Base-by-base conservation (phyloP, 441 rosid genomes). In the Mallotus japonicus region DNA sequence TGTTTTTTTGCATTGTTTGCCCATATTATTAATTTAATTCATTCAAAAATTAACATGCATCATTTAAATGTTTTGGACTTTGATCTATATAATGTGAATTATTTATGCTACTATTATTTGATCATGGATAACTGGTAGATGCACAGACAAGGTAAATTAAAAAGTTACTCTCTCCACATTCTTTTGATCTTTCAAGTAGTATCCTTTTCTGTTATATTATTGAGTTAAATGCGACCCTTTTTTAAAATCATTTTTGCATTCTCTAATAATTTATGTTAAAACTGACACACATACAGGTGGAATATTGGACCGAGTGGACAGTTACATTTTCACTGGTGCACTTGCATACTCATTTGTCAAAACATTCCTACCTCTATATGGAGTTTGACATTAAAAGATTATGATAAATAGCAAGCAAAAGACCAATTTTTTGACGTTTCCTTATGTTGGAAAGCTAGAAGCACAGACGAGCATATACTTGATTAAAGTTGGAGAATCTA, bases 251-350 rank as follows among this genome's bases (percentile, higher is more conserved):
- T 7, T 32, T 61, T 14, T 20, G 1, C 15, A 5, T 13, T 49
- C 56, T 24, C 51, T 17, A 47, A 44, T 40, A 19, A 56, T 60
- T 44, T 54, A 13, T 28, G 11, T 65, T 12, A 24, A 65, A 51
- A 32, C 72, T 42, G 76, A 58, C 47, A 3, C 57, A 65, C 32
- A 37, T 74, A 72, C 84, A 92, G 99, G 98, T 66, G 98, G 99
- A 58, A 87, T 95, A 74, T 80, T 95, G 69, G 98, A 95, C 79
- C 87, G 97, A 75, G 93, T 86, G 60, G 97, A 92, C 83, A 95
- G 97, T 73, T 95, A 91, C 81, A 86, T 92, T 57, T 93, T 95
- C 90, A 95, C 99, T 0, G 99, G 97, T 28, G 97, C 97, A 10
- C 89, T 95, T 65, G 87, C 92, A 37, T 90, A 88, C 82, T 87